Percentiles rank a stretch among this genome's conserved stretches.
phyloP scores from a whole-genome alignment of 306 rosid genomes.

The Dalbergia cochinchinensis region DNA sequence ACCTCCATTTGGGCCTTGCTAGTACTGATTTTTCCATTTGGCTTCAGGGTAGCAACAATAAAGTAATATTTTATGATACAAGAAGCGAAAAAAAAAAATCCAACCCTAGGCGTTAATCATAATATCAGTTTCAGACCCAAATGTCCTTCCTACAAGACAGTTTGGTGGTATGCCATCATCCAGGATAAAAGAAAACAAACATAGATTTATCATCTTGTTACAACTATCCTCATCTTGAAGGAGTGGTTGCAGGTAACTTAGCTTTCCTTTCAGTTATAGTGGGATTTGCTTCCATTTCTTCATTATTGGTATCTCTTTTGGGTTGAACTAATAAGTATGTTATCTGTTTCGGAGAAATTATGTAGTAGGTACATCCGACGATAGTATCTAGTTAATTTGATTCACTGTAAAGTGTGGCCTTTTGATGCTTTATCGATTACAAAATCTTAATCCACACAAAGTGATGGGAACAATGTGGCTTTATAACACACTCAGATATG shows the following conservation, averaged over 20 bases:
- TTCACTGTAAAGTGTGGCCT: not conserved
- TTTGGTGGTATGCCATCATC: not conserved
- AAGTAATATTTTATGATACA: too few relatives aligned
- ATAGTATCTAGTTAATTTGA: not conserved
- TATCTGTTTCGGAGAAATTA: constrained; percentile 21
- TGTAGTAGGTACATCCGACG: constrained; percentile 14
- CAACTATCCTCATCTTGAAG: too few relatives aligned
- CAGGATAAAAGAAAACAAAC: not conserved
- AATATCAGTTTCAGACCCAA: too few relatives aligned
- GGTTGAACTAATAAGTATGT: constrained; percentile 16
- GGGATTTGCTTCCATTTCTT: not conserved
- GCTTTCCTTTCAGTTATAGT: not conserved
- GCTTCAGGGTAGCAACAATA: too few relatives aligned
- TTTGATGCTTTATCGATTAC: not conserved
- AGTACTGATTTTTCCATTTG: not conserved
- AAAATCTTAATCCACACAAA: constrained; percentile 36
- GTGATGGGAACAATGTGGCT: constrained; percentile 35
- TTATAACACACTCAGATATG: constrained; percentile 48
- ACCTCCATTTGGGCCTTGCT: not conserved
- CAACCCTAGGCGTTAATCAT: too few relatives aligned
- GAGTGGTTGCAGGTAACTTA: too few relatives aligned
- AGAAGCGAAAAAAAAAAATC: too few relatives aligned
- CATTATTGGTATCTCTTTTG: not conserved
- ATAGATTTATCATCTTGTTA: too few relatives aligned
- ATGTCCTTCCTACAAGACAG: too few relatives aligned